These are phyloP conservation scores for Podaxis sp. DNA, from an alignment of 768 basidiomycete genomes.

Conservation along the genomic window DNA sequence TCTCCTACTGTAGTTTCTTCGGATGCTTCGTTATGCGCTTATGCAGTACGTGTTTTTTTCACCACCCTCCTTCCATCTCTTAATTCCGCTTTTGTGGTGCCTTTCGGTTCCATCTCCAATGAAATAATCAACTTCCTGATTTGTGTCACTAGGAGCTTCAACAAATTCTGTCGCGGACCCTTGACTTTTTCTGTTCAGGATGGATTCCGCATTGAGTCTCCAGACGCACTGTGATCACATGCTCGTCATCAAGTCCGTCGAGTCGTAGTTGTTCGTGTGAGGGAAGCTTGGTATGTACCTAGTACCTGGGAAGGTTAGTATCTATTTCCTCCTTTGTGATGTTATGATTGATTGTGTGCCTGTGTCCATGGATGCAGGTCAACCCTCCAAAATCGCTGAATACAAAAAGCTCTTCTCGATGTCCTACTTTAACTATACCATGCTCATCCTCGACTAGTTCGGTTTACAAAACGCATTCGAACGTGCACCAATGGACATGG, in stretches of 20 bases:
- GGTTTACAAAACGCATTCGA: constrained; percentile 96
- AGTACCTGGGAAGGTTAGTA: constrained; percentile 30
- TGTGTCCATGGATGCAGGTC: constrained; percentile 20
- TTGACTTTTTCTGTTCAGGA: constrained; percentile 87
- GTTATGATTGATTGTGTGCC: no score
- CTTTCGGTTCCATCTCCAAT: constrained; percentile 1
- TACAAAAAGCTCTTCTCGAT: constrained; percentile 54
- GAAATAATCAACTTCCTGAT: constrained; percentile 9
- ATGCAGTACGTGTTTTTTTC: constrained; percentile 54
- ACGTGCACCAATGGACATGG: constrained; percentile 64
- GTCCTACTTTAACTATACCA: constrained; percentile 84
- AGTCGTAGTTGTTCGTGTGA: constrained; percentile 66
- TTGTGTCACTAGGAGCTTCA: constrained; percentile 68
- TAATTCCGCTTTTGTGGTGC: background rate
- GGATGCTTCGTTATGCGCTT: constrained; percentile 71
- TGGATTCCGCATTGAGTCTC: constrained; percentile 75
- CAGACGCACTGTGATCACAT: constrained; percentile 84
- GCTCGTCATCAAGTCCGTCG: constrained; percentile 79
- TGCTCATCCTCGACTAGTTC: constrained; percentile 91
- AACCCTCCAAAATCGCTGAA: constrained; percentile 24
- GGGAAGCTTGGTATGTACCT: constrained; percentile 55
- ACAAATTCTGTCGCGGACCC: constrained; percentile 81
- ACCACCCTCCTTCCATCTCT: background rate
- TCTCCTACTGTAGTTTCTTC: constrained; percentile 59
- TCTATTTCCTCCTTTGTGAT: no score